Evolutionary conservation across 345 rosid genomes (phyloP).

Genomic region (Pugionium cornutum): DNA sequence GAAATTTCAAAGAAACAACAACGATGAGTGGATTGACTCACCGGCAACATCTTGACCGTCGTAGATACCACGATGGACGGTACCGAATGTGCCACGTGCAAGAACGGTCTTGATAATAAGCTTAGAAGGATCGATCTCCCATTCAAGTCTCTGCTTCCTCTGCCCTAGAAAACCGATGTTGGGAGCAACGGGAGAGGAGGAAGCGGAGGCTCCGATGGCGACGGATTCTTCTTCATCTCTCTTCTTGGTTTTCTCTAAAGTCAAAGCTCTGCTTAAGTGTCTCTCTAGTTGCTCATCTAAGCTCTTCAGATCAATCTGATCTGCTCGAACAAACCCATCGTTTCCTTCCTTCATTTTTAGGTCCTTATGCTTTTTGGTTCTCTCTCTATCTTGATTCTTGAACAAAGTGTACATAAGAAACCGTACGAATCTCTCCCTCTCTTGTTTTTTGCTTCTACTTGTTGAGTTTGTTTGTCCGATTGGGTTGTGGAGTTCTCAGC

Average conservation of each 20-base stretch:
- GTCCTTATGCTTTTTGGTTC: neutral
- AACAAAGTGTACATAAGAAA: neutral
- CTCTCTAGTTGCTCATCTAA: no score
- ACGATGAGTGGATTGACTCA: constrained; percentile 41
- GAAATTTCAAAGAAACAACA: neutral
- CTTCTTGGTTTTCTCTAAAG: constrained; percentile 1
- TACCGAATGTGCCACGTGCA: constrained; percentile 39
- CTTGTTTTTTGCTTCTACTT: neutral
- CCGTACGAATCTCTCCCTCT: neutral
- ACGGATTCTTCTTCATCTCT: constrained; percentile 42
- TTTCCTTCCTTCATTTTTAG: no score
- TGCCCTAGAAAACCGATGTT: constrained; percentile 19
- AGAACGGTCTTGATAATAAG: constrained; percentile 38
- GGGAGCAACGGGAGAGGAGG: constrained; percentile 23
- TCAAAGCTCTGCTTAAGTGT: no score
- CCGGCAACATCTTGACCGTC: constrained; percentile 92
- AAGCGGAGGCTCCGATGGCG: constrained; percentile 14
- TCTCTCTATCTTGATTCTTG: no score
- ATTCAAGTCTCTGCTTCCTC: constrained; percentile 47
- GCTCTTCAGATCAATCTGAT: no score
- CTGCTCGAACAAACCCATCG: no score
- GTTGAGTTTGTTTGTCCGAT: constrained; percentile 7
- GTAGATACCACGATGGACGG: constrained; percentile 95
- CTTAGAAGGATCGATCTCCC: constrained; percentile 97
- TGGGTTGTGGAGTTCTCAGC: constrained; percentile 15